Evolutionary conservation across 202 grass and related monocot species (phyloP), one percentile per base, ranked within the genome.

Genomic region (Setaria italica): DNA sequence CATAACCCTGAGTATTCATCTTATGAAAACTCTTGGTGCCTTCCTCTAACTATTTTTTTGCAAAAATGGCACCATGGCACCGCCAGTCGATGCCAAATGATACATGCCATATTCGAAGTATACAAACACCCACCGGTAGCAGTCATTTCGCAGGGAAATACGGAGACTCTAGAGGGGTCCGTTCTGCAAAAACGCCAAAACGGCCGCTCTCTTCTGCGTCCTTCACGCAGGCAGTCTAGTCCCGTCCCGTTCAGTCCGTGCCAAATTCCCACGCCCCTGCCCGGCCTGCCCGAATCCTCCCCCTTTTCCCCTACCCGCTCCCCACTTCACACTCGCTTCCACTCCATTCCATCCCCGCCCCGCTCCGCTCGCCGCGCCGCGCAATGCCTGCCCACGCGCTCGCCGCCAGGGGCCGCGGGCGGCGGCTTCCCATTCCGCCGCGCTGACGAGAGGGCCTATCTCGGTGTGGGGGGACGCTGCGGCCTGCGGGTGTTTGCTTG

Each of bases 201-300:
- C 68, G 77, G 85, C 78, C 76, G 8, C 25, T 25, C 25, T 25
- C 25, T 25, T 25, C 25, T 25, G 25, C 25, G 25, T 39, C 19
- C 11, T 68, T 10, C 58, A 1, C 17, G 17, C 37, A 12, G 4
- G 5, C 43, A 10, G 8, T 60, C 57, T 59, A 70, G 20, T 46
- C 33, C 72, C 15, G 57, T 29, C 73, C 51, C 72, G 55, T 78
- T 80, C 47, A 77, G 74, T 82, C 70, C 81, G 43, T 65, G 93
- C 83, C 87, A 89, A 95, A 95, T 95, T 95, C 86, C 86, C 77
- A 74, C 90, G 78, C 58, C 88, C 55, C 55, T 89, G 84, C 87
- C 89, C 92, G 49, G 9, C 39, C 89, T 91, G 92, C 91, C 91
- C 91, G 87, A 60, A 71, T 65, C 33, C 66, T 71, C 68, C n/a